phyloP scores from a whole-genome alignment of 768 basidiomycete species.

The Xerocomellus intermedius region DNA sequence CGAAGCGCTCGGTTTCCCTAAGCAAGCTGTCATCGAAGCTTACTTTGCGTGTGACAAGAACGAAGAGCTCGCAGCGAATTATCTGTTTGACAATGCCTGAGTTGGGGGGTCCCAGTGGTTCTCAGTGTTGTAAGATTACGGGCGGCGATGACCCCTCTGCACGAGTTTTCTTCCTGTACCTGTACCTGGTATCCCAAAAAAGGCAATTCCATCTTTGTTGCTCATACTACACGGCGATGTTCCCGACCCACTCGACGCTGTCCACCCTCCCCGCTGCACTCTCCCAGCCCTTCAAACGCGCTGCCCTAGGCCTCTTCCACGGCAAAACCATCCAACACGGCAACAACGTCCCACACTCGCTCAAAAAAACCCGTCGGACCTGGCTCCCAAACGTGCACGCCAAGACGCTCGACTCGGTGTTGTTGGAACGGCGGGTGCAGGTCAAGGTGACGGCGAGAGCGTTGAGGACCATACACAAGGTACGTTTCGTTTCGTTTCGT shows the following conservation, averaged over 20 bases:
- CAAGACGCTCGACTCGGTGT: conserved; percentile 69
- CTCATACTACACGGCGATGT: conserved; percentile 13
- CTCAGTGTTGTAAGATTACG: neutral
- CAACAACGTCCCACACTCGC: conserved; percentile 88
- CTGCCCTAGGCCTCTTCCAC: conserved; percentile 79
- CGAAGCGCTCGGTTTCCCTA: conserved; percentile 1
- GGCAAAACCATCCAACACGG: conserved; percentile 78
- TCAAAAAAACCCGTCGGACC: conserved; percentile 80
- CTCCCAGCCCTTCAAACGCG: conserved; percentile 76
- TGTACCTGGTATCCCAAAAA: neutral
- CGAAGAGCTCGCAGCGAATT: conserved; percentile 6
- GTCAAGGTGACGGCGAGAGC: conserved; percentile 77
- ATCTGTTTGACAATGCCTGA: conserved; percentile 1
- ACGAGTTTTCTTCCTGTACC: neutral
- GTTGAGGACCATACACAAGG: conserved; percentile 82
- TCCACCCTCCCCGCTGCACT: conserved; percentile 31
- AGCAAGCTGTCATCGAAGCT: conserved; percentile 4
- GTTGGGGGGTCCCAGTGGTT: neutral
- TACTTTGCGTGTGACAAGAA: conserved; percentile 9
- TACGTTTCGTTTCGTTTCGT: conserved; percentile 29
- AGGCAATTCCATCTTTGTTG: conserved; percentile 1
- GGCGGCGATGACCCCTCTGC: neutral
- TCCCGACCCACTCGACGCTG: conserved; percentile 17
- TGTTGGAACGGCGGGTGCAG: conserved; percentile 53
- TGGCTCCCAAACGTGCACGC: conserved; percentile 88